Base-by-base conservation (phyloP, 768 basidiomycete genomes). In the Roridomyces roridus region DNA sequence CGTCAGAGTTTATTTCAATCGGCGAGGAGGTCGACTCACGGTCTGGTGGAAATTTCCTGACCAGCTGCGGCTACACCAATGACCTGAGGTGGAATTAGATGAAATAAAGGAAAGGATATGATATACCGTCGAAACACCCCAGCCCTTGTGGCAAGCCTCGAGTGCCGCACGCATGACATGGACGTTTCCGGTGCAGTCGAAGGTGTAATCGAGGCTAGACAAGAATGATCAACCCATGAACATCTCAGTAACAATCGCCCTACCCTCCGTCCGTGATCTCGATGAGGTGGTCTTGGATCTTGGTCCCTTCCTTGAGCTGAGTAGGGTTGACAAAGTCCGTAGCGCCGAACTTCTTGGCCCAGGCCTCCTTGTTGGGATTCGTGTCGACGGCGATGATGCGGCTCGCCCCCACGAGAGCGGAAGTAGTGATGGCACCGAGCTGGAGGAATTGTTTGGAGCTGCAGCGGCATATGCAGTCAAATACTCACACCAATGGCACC, bases 131-230 rank as follows among this genome's bases (percentile, higher is more conserved):
- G 88, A 93, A 39, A 98, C 89, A 65, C 97, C 97, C 97, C 97
- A 99, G 14, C 97, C 97, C 71, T 98, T 98, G 75, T 99, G 97
- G 73, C 95, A 98, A n/a, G 95, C 92, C 76, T 99, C 97, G 43
- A 99, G 85, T 23, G 97, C 97, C 45, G 88, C 79, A 58, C 96
- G 86, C 96, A 97, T 98, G 60, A 96, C 94, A 25, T 94, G 78
- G 10, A 94, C 91, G 70, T 97, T 98, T 20, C 97, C 97, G 10
- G 97, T 99, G 65, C 89, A 91, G 68, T 99, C 97, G 67, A 96
- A 99, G 12, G 97, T 98, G 72, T 87, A 98, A 75, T 99, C 97
- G 34, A 97, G 79, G 23, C 53, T 53, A n/a, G 31, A 25, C 15
- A 10, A 34, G 31, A 44, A 40, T 11, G 18, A 36, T 53, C n/a